phyloP scores from a whole-genome alignment of 2,329 filamentous ascomycete species.

The Pseudogymnoascus sp. region DNA sequence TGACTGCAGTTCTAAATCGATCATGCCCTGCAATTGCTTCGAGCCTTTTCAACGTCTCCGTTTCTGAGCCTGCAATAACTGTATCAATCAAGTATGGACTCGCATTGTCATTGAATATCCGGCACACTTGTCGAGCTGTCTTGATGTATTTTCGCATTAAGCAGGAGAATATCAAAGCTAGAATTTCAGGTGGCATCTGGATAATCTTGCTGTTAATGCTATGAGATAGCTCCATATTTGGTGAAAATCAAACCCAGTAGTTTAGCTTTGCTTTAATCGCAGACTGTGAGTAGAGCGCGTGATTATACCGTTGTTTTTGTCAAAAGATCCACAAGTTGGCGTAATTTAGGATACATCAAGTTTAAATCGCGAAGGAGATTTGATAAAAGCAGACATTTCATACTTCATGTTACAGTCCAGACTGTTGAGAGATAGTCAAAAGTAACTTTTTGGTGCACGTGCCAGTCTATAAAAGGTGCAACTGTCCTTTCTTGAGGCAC shows the following conservation, averaged over 20 bases:
- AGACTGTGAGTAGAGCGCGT: neutral
- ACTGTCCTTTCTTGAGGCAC: neutral
- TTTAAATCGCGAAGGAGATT: neutral
- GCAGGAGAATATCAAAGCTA: slow-evolving; percentile 6
- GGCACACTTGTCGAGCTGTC: slow-evolving; percentile 6
- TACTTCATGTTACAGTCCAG: neutral
- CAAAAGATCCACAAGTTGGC: neutral
- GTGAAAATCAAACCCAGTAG: neutral
- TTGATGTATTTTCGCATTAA: slow-evolving; percentile 3
- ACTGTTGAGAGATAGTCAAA: neutral
- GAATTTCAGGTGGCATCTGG: slow-evolving; percentile 7
- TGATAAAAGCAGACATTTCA: neutral
- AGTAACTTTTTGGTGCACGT: neutral
- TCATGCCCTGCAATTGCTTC: slow-evolving; percentile 5
- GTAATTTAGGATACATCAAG: neutral
- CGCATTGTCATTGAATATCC: neutral
- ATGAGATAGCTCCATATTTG: neutral
- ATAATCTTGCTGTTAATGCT: neutral
- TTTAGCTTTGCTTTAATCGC: neutral
- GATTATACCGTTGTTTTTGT: neutral
- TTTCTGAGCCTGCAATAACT: slow-evolving; percentile 9
- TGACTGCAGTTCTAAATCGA: neutral
- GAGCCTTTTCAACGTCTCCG: slow-evolving; percentile 8
- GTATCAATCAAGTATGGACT: slow-evolving; percentile 4
- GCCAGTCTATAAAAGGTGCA: neutral